These are phyloP conservation scores for Chloromonas sp. DNA, from an alignment of 163 green algal genomes.

Conservation along the genomic window DNA sequence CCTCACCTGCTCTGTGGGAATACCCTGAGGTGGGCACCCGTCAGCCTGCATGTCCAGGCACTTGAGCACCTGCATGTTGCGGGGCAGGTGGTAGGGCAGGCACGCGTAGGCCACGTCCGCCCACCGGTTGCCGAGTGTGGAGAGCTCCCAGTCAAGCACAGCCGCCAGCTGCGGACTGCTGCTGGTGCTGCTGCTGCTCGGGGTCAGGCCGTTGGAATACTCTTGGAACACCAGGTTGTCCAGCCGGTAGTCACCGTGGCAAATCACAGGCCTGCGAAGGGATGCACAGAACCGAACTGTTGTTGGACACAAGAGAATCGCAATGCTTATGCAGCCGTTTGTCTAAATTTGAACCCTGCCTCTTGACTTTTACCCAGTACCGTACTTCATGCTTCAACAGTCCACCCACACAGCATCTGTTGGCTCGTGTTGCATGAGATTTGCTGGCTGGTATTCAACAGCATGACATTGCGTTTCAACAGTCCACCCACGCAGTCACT, in stretches of 20 bases:
- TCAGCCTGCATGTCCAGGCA: slow-evolving; percentile 33
- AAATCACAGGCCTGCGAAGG: slow-evolving; percentile 16
- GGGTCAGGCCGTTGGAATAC: too few species aligned
- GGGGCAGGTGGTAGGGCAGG: slow-evolving; percentile 81
- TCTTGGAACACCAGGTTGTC: slow-evolving; percentile 89
- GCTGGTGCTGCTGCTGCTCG: too few species aligned
- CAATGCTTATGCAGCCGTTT: too few species aligned
- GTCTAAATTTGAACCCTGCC: too few species aligned
- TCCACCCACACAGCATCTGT: too few species aligned
- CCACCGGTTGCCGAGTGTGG: slow-evolving; percentile 84
- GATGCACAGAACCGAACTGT: not conserved
- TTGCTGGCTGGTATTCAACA: too few species aligned
- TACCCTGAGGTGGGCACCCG: slow-evolving; percentile 40
- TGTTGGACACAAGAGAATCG: not conserved
- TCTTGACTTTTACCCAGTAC: too few species aligned
- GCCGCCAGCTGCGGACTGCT: slow-evolving; percentile 44
- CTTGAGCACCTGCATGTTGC: slow-evolving; percentile 21
- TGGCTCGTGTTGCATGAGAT: too few species aligned
- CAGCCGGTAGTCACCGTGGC: slow-evolving; percentile 77
- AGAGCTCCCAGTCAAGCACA: slow-evolving; percentile 98
- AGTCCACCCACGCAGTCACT: too few species aligned
- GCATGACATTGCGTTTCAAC: too few species aligned
- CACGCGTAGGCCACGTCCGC: slow-evolving; percentile 89
- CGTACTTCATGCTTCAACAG: too few species aligned
- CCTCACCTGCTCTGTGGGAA: slow-evolving; percentile 22